These are phyloP conservation scores for Eleusine indica DNA, from an alignment of 176 grass and related monocot species.

Conservation along the genomic window DNA sequence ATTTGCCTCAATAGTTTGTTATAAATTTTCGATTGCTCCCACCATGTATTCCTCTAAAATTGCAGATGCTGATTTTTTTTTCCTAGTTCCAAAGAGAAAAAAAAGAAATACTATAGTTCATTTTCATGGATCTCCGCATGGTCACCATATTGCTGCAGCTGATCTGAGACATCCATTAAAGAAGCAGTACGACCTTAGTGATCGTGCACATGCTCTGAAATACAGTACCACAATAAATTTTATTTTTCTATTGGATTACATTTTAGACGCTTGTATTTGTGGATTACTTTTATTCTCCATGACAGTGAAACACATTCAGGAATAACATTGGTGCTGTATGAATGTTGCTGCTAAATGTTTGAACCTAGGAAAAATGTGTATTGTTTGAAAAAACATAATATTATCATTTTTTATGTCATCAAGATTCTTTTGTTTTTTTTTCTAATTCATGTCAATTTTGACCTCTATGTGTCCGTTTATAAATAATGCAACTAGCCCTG, in stretches of 20 bases:
- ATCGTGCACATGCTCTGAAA: too few relatives aligned
- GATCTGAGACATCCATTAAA: too few relatives aligned
- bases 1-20: background rate
- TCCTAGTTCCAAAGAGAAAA: background rate
- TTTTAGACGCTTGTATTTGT: too few relatives aligned
- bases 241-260: too few relatives aligned
- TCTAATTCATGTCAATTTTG: background rate
- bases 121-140: too few relatives aligned
- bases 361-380: background rate
- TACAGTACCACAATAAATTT: too few relatives aligned
- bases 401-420: background rate
- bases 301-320: background rate
- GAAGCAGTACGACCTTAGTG: too few relatives aligned
- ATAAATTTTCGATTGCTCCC: background rate
- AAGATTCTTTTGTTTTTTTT: background rate
- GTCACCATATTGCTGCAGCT: too few relatives aligned
- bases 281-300: background rate
- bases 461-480: conserved; percentile 2
- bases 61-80: background rate
- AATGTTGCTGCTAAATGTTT: background rate
- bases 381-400: background rate
- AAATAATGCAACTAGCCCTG: background rate
- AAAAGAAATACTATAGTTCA: too few relatives aligned
- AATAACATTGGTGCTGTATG: background rate
- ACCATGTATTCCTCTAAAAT: background rate